A percentile compares a stretch with the other conserved stretches of the same genome.
Evolutionary conservation across 1,284 basidiomycete genomes (phyloP).

Genomic region (Porogramme epimiltina): DNA sequence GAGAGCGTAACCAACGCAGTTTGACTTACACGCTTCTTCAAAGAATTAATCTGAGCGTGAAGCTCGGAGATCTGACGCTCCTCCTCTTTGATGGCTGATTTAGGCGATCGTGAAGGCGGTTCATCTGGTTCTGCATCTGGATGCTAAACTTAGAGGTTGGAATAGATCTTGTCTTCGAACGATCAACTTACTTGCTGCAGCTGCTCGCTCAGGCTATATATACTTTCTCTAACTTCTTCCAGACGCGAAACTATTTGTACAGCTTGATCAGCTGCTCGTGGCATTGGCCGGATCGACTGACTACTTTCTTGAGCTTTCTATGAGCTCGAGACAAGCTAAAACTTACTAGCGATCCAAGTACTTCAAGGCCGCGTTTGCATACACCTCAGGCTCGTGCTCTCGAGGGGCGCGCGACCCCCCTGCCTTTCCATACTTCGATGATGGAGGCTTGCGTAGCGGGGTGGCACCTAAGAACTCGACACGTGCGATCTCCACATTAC

Average conservation of each 20-base stretch:
- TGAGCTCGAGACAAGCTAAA: neutral
- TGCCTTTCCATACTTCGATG: constrained; percentile 40
- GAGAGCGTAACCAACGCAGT: neutral
- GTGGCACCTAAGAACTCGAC: constrained; percentile 70
- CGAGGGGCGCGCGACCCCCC: constrained; percentile 38
- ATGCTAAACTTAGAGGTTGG: constrained; percentile 34
- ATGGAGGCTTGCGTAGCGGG: constrained; percentile 54
- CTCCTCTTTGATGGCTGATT: constrained; percentile 52
- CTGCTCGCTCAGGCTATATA: constrained; percentile 48
- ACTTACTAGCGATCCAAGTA: constrained; percentile 75
- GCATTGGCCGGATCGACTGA: constrained; percentile 69
- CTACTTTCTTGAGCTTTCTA: constrained; percentile 36
- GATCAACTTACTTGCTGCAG: constrained; percentile 53
- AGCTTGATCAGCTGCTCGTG: constrained; percentile 63
- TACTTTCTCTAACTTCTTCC: constrained; percentile 49
- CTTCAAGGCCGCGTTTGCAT: constrained; percentile 71
- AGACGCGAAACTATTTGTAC: constrained; percentile 55
- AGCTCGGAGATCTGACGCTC: constrained; percentile 58
- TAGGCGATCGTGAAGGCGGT: constrained; percentile 39
- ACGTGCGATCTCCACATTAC: constrained; percentile 52
- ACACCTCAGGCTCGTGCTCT: constrained; percentile 70
- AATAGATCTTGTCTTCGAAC: neutral
- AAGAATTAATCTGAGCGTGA: constrained; percentile 50
- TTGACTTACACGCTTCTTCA: constrained; percentile 50
- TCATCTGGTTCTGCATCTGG: constrained; percentile 34